phyloP scores from a whole-genome alignment of 2,329 filamentous ascomycete species.

The Fusarium tjaetaba region DNA sequence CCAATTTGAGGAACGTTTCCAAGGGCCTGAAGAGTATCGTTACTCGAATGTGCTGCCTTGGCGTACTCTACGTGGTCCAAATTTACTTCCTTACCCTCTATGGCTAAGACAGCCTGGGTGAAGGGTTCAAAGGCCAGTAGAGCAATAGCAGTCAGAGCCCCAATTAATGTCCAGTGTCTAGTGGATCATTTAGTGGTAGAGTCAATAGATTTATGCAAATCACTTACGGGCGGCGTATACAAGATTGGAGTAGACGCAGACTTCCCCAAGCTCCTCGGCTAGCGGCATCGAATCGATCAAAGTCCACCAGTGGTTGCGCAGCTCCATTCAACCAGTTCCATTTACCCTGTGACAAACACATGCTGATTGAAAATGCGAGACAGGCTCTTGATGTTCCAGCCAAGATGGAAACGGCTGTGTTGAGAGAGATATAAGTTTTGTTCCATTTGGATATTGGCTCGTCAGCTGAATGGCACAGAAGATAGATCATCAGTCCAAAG shows the following conservation, averaged over 20 bases:
- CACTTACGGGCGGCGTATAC: slow-evolving; percentile 13
- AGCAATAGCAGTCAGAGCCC: not conserved
- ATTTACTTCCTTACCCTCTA: not conserved
- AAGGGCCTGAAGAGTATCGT: fast-evolving
- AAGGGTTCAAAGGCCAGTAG: slow-evolving; percentile 11
- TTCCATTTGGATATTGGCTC: slow-evolving; percentile 21
- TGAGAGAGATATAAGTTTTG: not conserved
- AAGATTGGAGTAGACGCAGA: slow-evolving; percentile 4
- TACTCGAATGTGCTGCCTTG: not conserved
- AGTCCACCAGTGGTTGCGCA: slow-evolving; percentile 7
- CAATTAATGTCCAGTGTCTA: slow-evolving; percentile 14
- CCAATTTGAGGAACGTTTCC: not conserved
- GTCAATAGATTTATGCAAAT: too few species aligned
- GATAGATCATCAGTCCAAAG: not conserved
- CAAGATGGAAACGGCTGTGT: slow-evolving; percentile 24
- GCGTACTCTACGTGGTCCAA: not conserved
- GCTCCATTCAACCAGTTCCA: slow-evolving; percentile 25
- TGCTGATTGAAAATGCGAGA: slow-evolving; percentile 5
- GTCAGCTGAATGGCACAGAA: not conserved
- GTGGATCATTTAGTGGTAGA: fast-evolving
- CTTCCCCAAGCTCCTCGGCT: slow-evolving; percentile 24
- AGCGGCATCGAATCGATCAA: slow-evolving; percentile 30
- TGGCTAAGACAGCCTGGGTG: not conserved
- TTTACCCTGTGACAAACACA: slow-evolving; percentile 25
- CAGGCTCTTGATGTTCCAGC: not conserved